A percentile compares a stretch with the other conserved stretches of the same genome.
Evolutionary conservation across 2,329 filamentous ascomycete species (phyloP).

Genomic region (Phialophora expanda): DNA sequence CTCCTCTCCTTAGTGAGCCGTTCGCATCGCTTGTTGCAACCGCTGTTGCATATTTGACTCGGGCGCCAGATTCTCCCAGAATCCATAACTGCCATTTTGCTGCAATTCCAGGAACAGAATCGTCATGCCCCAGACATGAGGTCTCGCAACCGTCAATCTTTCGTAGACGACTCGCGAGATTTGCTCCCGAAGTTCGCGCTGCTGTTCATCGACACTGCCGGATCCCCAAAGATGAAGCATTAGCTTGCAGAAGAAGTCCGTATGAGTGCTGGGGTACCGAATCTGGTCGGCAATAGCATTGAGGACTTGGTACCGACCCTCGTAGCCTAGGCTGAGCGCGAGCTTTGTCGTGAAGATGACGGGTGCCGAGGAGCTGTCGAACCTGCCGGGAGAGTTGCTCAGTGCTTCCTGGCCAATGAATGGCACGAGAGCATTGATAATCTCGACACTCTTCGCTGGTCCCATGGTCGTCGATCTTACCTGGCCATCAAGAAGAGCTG

Average conservation of each 20-base stretch:
- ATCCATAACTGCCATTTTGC: conserved; percentile 87
- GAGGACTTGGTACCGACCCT: conserved; percentile 83
- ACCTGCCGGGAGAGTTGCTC: conserved; percentile 61
- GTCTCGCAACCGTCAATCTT: conserved; percentile 83
- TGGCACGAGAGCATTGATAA: conserved; percentile 82
- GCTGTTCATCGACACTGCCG: conserved; percentile 68
- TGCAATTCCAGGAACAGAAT: conserved; percentile 86
- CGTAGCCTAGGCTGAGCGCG: conserved; percentile 73
- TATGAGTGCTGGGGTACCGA: conserved; percentile 85
- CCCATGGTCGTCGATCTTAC: conserved; percentile 17
- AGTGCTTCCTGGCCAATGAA: conserved; percentile 79
- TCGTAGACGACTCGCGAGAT: conserved; percentile 89
- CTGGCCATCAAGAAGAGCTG: conserved; percentile 18
- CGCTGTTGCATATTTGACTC: conserved; percentile 34
- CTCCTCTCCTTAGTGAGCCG: conserved; percentile 21
- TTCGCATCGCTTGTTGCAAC: conserved; percentile 36
- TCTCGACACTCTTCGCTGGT: conserved; percentile 39
- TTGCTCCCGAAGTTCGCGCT: conserved; percentile 83
- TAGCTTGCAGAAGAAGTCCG: conserved; percentile 88
- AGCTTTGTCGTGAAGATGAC: conserved; percentile 76
- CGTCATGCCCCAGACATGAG: conserved; percentile 94
- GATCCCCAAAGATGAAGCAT: conserved; percentile 81
- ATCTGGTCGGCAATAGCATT: conserved; percentile 88
- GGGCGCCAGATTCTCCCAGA: conserved; percentile 68
- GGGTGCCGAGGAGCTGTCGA: conserved; percentile 69